A percentile compares a stretch with the other conserved stretches of the same genome.
Conservation (phyloP, 78 protist species). For the Speleostelium caveatum region DNA sequence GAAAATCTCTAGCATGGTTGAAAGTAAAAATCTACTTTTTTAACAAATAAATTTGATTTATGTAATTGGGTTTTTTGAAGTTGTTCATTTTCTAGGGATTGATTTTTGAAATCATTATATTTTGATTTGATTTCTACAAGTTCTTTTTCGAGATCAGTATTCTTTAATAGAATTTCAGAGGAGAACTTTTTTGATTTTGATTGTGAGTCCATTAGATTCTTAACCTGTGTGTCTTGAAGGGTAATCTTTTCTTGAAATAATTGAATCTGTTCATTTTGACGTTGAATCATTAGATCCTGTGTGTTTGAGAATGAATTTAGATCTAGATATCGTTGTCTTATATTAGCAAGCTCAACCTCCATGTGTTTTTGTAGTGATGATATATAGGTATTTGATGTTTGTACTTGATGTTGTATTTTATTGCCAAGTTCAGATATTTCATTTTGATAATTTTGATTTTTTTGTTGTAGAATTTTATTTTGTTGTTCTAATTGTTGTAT, state of each 20-base stretch:
- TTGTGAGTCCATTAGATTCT: neutral
- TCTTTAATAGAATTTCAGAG: neutral
- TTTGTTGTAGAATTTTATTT: too few species aligned
- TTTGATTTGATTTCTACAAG: neutral
- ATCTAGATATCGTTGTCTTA: too few species aligned
- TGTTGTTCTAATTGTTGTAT: neutral
- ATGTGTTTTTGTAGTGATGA: neutral
- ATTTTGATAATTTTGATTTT: too few species aligned
- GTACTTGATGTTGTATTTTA: neutral
- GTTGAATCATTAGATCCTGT: neutral
- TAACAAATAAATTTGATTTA: too few species aligned
- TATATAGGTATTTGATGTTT: neutral
- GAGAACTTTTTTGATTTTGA: neutral
- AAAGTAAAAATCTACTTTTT: too few species aligned
- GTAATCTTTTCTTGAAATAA: too few species aligned
- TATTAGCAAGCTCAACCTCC: neutral
- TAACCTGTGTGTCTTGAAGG: neutral
- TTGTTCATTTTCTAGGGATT: neutral
- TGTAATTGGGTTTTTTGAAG: too few species aligned
- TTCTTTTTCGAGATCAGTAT: neutral
- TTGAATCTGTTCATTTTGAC: neutral
- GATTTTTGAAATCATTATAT: neutral
- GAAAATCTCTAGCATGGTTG: too few species aligned
- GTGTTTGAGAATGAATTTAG: neutral
- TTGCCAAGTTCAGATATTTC: neutral